Evolutionary conservation across 2,329 filamentous ascomycete species (phyloP).

Genomic region (Pseudogymnoascus sp.): DNA sequence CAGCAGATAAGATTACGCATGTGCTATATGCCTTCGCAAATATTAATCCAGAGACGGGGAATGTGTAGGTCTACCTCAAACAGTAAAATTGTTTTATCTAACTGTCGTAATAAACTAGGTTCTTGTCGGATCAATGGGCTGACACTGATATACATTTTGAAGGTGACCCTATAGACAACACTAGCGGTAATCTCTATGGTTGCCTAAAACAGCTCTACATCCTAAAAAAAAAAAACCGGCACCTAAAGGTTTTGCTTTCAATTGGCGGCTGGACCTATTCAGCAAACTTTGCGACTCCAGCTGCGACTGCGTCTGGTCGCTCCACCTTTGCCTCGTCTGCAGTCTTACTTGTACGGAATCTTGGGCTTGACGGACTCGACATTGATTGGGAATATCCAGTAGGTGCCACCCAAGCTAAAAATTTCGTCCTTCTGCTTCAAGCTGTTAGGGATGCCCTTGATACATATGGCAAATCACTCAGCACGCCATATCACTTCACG

Average conservation of each 20-base stretch:
- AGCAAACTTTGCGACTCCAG: slow-evolving; percentile 59
- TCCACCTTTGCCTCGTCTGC: slow-evolving; percentile 16
- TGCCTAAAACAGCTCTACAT: slow-evolving; percentile 69
- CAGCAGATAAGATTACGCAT: slow-evolving; percentile 61
- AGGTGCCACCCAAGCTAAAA: slow-evolving; percentile 13
- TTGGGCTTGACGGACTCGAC: slow-evolving; percentile 20
- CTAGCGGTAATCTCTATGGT: slow-evolving; percentile 63
- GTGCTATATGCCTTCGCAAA: slow-evolving; percentile 76
- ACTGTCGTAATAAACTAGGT: slow-evolving; percentile 30
- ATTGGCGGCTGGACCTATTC: slow-evolving; percentile 87
- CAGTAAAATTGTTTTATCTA: background rate
- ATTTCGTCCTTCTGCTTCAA: slow-evolving; percentile 25
- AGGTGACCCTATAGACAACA: slow-evolving; percentile 62
- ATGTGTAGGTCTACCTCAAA: slow-evolving; percentile 46
- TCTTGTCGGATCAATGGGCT: slow-evolving; percentile 58
- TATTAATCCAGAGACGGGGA: slow-evolving; percentile 53
- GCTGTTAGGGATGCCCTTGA: slow-evolving; percentile 37
- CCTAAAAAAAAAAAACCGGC: slow-evolving; percentile 66
- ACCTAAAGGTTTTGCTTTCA: slow-evolving; percentile 68
- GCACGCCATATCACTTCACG: slow-evolving; percentile 41
- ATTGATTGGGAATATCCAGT: slow-evolving; percentile 22
- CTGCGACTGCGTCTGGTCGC: slow-evolving; percentile 45
- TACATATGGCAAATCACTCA: slow-evolving; percentile 33
- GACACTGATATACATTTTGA: slow-evolving; percentile 67
- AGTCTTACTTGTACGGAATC: slow-evolving; percentile 15